These are phyloP conservation scores for Exophiala sp. DNA, from an alignment of 2,329 filamentous ascomycete species.

Conservation along the genomic window DNA sequence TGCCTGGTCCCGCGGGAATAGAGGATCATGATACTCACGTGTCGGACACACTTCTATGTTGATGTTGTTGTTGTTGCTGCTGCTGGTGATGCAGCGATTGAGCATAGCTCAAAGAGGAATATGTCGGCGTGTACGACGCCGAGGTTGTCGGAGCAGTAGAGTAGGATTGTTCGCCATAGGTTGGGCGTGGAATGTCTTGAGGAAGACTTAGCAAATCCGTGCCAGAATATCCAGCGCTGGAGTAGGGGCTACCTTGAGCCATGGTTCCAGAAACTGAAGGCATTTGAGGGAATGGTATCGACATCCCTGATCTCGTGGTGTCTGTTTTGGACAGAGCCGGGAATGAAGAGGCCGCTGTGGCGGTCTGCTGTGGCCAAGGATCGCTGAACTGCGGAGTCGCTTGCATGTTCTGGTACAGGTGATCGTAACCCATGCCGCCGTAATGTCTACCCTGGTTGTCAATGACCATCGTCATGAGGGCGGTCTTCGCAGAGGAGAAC, in stretches of 20 bases:
- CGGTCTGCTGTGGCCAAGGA: slow-evolving; percentile 66
- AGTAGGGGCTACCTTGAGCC: slow-evolving; percentile 61
- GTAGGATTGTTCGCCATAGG: slow-evolving; percentile 65
- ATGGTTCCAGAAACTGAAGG: slow-evolving; percentile 68
- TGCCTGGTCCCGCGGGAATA: slow-evolving; percentile 37
- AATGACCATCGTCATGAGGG: slow-evolving; percentile 84
- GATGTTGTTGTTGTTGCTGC: slow-evolving; percentile 51
- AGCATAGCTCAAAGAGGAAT: slow-evolving; percentile 71
- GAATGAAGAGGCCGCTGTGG: slow-evolving; percentile 51
- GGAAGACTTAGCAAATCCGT: slow-evolving; percentile 62
- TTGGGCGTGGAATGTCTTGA: slow-evolving; percentile 72
- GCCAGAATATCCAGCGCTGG: slow-evolving; percentile 56
- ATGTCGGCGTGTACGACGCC: slow-evolving; percentile 62
- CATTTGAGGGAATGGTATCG: slow-evolving; percentile 66
- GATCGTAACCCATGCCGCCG: slow-evolving; percentile 70
- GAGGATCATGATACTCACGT: slow-evolving; percentile 64
- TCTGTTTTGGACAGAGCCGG: slow-evolving; percentile 55
- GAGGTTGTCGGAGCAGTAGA: slow-evolving; percentile 64
- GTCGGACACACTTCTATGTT: slow-evolving; percentile 69
- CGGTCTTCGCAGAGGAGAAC: slow-evolving; percentile 9
- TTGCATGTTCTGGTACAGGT: slow-evolving; percentile 61
- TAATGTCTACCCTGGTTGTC: slow-evolving; percentile 80
- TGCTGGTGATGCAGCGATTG: slow-evolving; percentile 50
- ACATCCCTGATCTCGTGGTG: slow-evolving; percentile 53
- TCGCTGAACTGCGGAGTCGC: slow-evolving; percentile 73